Percentiles rank a stretch among this genome's conserved stretches.
These are phyloP conservation scores for Acidomyces sp. DNA, from an alignment of 495 filamentous ascomycete species.

Conservation along the genomic window DNA sequence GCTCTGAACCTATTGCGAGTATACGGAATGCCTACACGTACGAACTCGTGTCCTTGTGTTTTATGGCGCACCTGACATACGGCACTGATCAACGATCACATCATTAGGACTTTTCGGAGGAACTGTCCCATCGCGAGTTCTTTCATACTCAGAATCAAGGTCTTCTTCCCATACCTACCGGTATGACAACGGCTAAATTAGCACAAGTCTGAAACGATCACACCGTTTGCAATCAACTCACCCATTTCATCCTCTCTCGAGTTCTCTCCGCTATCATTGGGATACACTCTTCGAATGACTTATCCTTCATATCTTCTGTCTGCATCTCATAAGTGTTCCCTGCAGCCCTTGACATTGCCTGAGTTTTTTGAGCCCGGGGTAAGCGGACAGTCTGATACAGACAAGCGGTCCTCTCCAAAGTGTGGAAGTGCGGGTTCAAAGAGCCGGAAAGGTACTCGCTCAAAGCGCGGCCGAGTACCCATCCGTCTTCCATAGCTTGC, in stretches of 20 bases:
- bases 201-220: not conserved
- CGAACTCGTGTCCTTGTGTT: too few species aligned
- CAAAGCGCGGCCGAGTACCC: constrained; percentile 28
- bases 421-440: constrained; percentile 10
- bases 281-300: constrained; percentile 17
- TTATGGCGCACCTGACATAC: too few species aligned
- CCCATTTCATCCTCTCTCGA: constrained; percentile 19
- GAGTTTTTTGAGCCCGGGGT: constrained; percentile 30
- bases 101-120: too few species aligned
- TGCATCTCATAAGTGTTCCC: constrained; percentile 31
- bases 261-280: constrained; percentile 17
- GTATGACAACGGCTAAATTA: too few species aligned
- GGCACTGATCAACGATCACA: too few species aligned
- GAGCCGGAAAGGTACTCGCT: constrained; percentile 18
- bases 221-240: constrained; percentile 1
- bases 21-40: too few species aligned
- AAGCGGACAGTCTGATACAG: constrained; percentile 33
- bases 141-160: constrained; percentile 15
- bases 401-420: constrained; percentile 23
- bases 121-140: constrained; percentile 6
- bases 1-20: too few species aligned
- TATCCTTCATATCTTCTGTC: constrained; percentile 22
- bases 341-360: constrained; percentile 27
- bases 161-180: constrained; percentile 17
- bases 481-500: constrained; percentile 32